Conservation (phyloP, 2,329 filamentous ascomycete species). For the Ceratocystis colombiana region DNA sequence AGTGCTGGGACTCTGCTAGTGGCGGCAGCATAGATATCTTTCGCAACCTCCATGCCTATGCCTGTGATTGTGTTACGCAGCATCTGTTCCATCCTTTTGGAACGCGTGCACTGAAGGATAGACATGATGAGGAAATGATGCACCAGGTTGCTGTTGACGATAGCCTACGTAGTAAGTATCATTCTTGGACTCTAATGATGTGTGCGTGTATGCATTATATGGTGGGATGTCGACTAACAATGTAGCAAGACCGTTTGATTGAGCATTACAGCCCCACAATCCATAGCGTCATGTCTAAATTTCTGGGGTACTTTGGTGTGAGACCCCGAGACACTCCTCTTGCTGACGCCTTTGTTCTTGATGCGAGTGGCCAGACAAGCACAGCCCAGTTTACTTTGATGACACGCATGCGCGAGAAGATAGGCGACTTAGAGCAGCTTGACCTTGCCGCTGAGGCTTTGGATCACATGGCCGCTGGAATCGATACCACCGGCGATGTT, state of each 20-base stretch:
- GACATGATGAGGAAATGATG: slow-evolving; percentile 55
- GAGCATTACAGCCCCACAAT: slow-evolving; percentile 47
- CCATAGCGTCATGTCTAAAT: slow-evolving; percentile 39
- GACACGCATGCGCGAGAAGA: slow-evolving; percentile 47
- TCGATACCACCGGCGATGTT: slow-evolving; percentile 61
- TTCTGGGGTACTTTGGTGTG: slow-evolving; percentile 40
- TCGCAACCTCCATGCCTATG: slow-evolving; percentile 55
- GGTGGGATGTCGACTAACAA: neutral
- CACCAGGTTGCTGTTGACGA: slow-evolving; percentile 57
- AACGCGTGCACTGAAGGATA: slow-evolving; percentile 47
- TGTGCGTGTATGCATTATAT: neutral
- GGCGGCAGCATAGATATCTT: slow-evolving; percentile 49
- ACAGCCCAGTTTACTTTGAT: slow-evolving; percentile 48
- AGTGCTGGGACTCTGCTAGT: slow-evolving; percentile 38
- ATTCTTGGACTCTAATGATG: neutral
- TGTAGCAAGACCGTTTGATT: slow-evolving; percentile 47
- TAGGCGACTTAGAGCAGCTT: slow-evolving; percentile 38
- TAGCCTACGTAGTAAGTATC: slow-evolving; percentile 51
- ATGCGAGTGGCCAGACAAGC: slow-evolving; percentile 39
- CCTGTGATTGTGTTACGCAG: slow-evolving; percentile 58
- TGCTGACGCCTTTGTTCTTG: slow-evolving; percentile 49
- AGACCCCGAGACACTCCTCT: slow-evolving; percentile 49
- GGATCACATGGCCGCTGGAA: slow-evolving; percentile 62
- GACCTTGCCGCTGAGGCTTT: slow-evolving; percentile 58
- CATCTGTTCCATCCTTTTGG: slow-evolving; percentile 60